Conservation (phyloP, 176 grass and related monocot genomes). For the Neostapfia colusana region DNA sequence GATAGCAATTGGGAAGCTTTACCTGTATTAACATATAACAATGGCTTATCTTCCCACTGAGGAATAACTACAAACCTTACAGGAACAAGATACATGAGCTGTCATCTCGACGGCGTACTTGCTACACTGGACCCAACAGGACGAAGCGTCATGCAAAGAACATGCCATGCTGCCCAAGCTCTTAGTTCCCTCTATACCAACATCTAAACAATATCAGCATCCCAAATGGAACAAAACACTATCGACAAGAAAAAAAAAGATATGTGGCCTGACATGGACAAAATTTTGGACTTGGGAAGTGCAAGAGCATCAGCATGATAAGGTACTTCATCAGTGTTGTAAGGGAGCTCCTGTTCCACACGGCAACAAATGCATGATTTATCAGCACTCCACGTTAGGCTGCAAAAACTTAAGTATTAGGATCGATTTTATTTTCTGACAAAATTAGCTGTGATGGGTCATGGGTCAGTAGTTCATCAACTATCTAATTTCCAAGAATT, state of each 20-base stretch:
- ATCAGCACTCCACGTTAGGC: neutral
- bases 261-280: slow-evolving; percentile 21
- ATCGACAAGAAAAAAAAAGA: slow-evolving; percentile 28
- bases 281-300: slow-evolving; percentile 24
- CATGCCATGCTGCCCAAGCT: slow-evolving; percentile 33
- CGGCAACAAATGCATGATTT: slow-evolving; percentile 41
- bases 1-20: slow-evolving; percentile 9
- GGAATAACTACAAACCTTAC: slow-evolving; percentile 71
- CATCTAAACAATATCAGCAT: slow-evolving; percentile 40
- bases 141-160: slow-evolving; percentile 43
- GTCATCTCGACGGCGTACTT: slow-evolving; percentile 38
- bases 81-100: slow-evolving; percentile 48
- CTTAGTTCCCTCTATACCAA: slow-evolving; percentile 40
- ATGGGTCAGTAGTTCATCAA: neutral
- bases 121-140: slow-evolving; percentile 37
- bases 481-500: neutral
- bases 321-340: slow-evolving; percentile 1
- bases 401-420: neutral
- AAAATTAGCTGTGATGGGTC: neutral
- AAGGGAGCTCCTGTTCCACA: neutral
- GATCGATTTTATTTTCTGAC: neutral
- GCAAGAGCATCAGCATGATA: slow-evolving; percentile 24
- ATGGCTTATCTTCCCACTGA: slow-evolving; percentile 26
- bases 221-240: slow-evolving; percentile 29
- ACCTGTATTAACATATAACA: slow-evolving; percentile 38